Evolutionary conservation across 2,329 filamentous ascomycete genomes (phyloP).

Genomic region (Talaromyces sp.): DNA sequence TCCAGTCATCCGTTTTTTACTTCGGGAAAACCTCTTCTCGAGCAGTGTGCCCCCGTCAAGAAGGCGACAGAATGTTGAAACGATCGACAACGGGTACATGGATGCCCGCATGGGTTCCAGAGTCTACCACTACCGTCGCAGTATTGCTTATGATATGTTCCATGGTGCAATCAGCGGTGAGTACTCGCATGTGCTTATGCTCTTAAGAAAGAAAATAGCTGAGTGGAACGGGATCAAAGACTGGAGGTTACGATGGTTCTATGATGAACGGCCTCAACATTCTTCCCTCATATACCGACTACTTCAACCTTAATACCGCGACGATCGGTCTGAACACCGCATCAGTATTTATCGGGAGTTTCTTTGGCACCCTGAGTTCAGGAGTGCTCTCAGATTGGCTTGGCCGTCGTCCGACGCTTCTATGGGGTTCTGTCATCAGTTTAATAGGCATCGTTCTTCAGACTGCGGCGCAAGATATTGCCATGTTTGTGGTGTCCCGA

Average conservation of each 20-base stretch:
- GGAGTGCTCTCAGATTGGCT: constrained; percentile 72
- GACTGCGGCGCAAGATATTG: constrained; percentile 52
- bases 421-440: constrained; percentile 66
- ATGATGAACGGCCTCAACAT: constrained; percentile 57
- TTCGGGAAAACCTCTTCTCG: not conserved
- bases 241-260: constrained; percentile 41
- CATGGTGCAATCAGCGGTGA: constrained; percentile 42
- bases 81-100: constrained; percentile 42
- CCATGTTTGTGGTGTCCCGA: constrained; percentile 65
- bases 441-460: constrained; percentile 63
- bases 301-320: constrained; percentile 51
- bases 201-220: not conserved
- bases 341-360: constrained; percentile 65
- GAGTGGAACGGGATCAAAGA: constrained; percentile 17
- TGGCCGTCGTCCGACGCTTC: constrained; percentile 60
- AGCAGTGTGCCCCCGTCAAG: not conserved
- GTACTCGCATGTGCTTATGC: not conserved
- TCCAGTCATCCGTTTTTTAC: not conserved
- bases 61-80: constrained; percentile 27
- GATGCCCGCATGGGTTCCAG: constrained; percentile 46
- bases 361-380: constrained; percentile 71
- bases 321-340: constrained; percentile 54
- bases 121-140: constrained; percentile 30
- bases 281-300: constrained; percentile 51
- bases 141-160: constrained; percentile 43